Percentiles rank a stretch among this genome's conserved stretches.
These are phyloP conservation scores for Xylaria castorea DNA, from an alignment of 495 filamentous ascomycete species.

Conservation along the genomic window DNA sequence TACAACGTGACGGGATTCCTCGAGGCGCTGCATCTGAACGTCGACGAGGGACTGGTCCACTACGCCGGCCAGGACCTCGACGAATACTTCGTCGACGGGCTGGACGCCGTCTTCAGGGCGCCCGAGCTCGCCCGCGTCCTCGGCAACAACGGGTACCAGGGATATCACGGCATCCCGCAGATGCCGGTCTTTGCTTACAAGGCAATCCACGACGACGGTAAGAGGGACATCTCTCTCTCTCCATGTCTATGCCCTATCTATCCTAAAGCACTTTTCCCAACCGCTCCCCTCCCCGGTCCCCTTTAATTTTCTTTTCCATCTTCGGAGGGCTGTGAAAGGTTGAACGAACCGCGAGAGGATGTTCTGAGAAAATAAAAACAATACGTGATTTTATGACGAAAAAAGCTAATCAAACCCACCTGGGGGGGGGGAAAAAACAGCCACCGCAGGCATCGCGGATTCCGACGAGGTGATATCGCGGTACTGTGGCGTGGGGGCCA, in stretches of 20 bases:
- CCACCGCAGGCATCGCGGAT: not conserved
- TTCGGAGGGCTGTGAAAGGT: not conserved
- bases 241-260: not conserved
- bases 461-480: not conserved
- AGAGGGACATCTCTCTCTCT: not conserved
- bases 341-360: not conserved
- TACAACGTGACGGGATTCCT: conserved; percentile 2
- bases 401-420: not conserved
- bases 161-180: not conserved
- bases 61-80: not conserved
- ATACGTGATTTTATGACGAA: not conserved
- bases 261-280: too few relatives aligned
- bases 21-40: not conserved
- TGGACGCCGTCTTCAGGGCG: not conserved
- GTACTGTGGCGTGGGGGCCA: not conserved
- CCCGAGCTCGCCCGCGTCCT: not conserved
- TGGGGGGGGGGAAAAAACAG: too few relatives aligned
- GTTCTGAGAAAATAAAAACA: not conserved
- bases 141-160: not conserved
- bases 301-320: not conserved
- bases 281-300: not conserved
- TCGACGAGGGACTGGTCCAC: not conserved
- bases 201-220: not conserved
- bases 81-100: conserved; percentile 9
- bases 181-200: not conserved